phyloP scores from a whole-genome alignment of 2,329 filamentous ascomycete species.

The Claviceps capensis region DNA sequence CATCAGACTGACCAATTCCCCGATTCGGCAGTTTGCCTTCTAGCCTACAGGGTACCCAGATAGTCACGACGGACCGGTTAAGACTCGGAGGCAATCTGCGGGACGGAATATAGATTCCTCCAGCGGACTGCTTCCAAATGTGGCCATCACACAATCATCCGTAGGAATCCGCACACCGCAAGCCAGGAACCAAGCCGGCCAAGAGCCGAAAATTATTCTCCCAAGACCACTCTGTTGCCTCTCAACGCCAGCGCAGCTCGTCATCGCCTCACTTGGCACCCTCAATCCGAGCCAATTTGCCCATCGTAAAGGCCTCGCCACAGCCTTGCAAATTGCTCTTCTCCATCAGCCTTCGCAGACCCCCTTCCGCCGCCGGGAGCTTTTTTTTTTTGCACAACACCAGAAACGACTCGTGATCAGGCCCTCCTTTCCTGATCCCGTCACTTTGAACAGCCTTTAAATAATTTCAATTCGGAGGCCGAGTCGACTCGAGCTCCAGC shows the following conservation, averaged over 20 bases:
- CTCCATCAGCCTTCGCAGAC: not conserved
- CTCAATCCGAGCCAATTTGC: conserved; percentile 12
- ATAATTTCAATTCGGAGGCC: conserved; percentile 9
- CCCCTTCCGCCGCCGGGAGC: conserved; percentile 1
- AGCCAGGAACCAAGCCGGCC: not conserved
- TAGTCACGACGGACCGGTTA: not conserved
- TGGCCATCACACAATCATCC: not conserved
- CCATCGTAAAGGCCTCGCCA: conserved; percentile 10
- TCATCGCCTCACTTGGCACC: conserved; percentile 19
- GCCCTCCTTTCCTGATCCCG: not conserved
- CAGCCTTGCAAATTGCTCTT: conserved; percentile 11
- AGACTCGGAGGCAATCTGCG: not conserved
- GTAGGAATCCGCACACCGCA: not conserved
- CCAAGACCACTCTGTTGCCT: conserved; percentile 7
- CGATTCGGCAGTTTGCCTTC: not conserved
- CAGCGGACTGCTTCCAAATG: not conserved
- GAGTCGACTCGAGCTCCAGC: conserved; percentile 12
- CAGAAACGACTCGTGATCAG: not conserved
- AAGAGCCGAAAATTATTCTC: conserved; percentile 21
- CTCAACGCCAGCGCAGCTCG: conserved; percentile 15
- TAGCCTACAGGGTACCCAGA: not conserved
- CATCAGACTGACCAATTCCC: not conserved
- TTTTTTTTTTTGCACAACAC: not conserved
- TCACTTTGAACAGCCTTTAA: not conserved
- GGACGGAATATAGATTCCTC: not conserved